Base-by-base conservation (phyloP, 2,329 filamentous ascomycete genomes). In the Penicillium sp. region DNA sequence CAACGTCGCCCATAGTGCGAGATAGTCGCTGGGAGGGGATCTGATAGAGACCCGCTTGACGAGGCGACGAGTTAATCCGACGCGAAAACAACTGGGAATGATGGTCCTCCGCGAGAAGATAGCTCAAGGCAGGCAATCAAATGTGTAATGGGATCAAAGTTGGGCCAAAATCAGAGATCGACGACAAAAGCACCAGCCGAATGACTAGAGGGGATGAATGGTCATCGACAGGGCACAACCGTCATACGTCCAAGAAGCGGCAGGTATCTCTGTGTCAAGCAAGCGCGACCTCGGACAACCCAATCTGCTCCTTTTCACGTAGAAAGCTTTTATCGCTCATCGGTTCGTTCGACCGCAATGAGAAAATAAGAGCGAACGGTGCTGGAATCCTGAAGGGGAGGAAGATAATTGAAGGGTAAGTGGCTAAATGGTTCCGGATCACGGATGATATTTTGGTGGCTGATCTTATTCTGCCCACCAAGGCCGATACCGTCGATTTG, bases 1-100 rank as follows among this genome's bases (percentile, higher is more conserved):
- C 54, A 56, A 58, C 54, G 32, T 65, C 59, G 47, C 58, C 54
- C 66, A 68, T 68, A 39, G 41, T 53, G 48, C 43, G 37, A 24
- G 39, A 35, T 40, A 24, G 39, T 39, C 9, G 38, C 39, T 38
- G 34, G 45, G 36, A 29, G 35, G 38, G 36, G 43, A 9, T 18
- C 18, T 18, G 36, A 29, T 11, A 44, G 37, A 25, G 42, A n/a
- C 33, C n/a, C 42, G 5, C 13, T 43, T 18, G 25, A 28, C 12
- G 12, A 40, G 29, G 37, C 38, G 45, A 28, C 41, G 26, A n/a
- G 46, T 41, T 24, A 38, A 12, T 25, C 3, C 7, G 29, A 32
- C 3, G 4, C 29, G 29, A 7, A 32, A 11, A 5, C 8, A 32
- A 5, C 8, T 8, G 3, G 29, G 11, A 32, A 3, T 32, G 7